Percentiles rank a stretch among this genome's conserved stretches.
These are phyloP conservation scores for Diddensiella caesifluorescens DNA, from an alignment of 805 yeast genomes.

Conservation along the genomic window DNA sequence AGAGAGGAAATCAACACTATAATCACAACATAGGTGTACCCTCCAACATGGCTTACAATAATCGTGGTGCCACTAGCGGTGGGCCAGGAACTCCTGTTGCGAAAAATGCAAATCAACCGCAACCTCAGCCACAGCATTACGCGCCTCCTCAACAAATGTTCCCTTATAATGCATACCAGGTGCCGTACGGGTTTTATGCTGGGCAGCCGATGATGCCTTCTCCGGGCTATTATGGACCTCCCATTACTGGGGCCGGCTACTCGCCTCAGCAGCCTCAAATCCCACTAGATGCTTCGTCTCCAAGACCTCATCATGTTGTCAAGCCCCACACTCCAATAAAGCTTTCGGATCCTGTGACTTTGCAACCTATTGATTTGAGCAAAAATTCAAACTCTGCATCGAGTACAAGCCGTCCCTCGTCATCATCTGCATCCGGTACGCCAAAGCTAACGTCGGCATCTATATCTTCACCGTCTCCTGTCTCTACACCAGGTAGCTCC, in stretches of 20 bases:
- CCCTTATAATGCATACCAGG: conserved; percentile 4
- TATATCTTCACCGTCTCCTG: conserved; percentile 3
- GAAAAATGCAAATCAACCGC: conserved; percentile 5
- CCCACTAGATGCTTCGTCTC: conserved; percentile 2
- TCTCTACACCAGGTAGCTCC: background rate
- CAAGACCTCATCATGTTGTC: background rate
- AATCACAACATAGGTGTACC: too few relatives aligned
- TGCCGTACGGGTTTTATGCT: conserved; percentile 8
- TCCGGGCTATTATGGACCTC: background rate
- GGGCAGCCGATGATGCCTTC: conserved; percentile 6
- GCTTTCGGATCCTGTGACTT: conserved; percentile 25
- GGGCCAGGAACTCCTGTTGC: conserved; percentile 5
- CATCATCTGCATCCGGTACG: conserved; percentile 8
- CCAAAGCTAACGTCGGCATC: conserved; percentile 2
- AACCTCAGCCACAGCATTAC: conserved; percentile 2
- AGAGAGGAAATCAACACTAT: too few relatives aligned
- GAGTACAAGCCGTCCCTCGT: conserved; percentile 4
- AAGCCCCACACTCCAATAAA: conserved; percentile 23
- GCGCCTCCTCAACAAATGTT: conserved; percentile 1
- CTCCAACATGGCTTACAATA: background rate
- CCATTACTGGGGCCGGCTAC: conserved; percentile 2
- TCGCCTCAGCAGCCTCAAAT: conserved; percentile 1
- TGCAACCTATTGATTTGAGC: conserved; percentile 23
- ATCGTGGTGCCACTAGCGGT: conserved; percentile 7
- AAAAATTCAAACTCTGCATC: conserved; percentile 1